Percentiles rank a stretch among this genome's conserved stretches.
These are phyloP conservation scores for Ascochyta viciae-villosae DNA, from an alignment of 2,329 filamentous ascomycete genomes.

Conservation along the genomic window DNA sequence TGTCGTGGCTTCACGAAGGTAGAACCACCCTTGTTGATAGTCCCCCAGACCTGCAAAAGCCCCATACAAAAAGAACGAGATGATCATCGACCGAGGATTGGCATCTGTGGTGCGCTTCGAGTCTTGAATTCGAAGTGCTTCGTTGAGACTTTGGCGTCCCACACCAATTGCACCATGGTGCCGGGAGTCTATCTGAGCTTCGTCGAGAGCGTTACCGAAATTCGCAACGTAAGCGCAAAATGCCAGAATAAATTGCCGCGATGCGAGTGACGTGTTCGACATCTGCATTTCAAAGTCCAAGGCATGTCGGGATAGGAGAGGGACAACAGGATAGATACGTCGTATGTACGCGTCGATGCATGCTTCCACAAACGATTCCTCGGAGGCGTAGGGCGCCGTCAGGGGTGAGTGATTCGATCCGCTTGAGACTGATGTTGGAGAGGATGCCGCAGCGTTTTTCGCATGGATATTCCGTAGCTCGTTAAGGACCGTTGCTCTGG, in stretches of 20 bases:
- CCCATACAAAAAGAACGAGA: conserved; percentile 81
- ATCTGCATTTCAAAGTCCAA: conserved; percentile 33
- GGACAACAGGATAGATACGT: conserved; percentile 66
- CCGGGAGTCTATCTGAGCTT: not conserved
- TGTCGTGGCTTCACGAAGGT: conserved; percentile 78
- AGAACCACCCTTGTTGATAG: conserved; percentile 80
- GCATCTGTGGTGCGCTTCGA: conserved; percentile 28
- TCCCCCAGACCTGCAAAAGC: conserved; percentile 74
- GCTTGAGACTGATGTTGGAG: not conserved
- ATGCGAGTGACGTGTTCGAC: conserved; percentile 25
- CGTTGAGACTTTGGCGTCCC: conserved; percentile 30
- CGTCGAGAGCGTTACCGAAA: conserved; percentile 27
- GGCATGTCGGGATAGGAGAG: conserved; percentile 32
- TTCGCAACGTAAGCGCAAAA: conserved; percentile 49
- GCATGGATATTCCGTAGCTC: conserved; percentile 69
- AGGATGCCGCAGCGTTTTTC: conserved; percentile 40
- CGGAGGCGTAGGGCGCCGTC: not conserved
- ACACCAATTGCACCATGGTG: not conserved
- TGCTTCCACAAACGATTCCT: conserved; percentile 66
- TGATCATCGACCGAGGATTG: conserved; percentile 58
- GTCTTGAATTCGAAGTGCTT: conserved; percentile 33
- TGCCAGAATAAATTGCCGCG: conserved; percentile 44
- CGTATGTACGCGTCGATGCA: conserved; percentile 73
- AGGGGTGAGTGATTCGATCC: conserved; percentile 1
- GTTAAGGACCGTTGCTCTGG: conserved; percentile 76